Conservation (phyloP, 2,329 filamentous ascomycete species). For the Calonectria leucothoes region DNA sequence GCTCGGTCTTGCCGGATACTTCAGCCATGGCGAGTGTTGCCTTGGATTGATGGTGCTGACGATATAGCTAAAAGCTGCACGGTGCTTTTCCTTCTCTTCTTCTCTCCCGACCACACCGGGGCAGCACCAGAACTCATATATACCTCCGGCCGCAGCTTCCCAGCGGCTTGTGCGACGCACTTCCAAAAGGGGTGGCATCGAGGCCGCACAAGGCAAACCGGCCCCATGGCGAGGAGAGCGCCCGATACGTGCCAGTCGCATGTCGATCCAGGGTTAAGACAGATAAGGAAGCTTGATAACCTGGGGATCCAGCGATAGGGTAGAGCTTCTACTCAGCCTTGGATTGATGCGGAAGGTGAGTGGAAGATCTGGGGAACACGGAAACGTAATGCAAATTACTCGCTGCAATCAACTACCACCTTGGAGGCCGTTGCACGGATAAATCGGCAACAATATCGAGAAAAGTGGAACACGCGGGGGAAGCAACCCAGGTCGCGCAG, state of each 20-base stretch:
- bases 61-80: background rate
- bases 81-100: background rate
- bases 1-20: conserved; percentile 28
- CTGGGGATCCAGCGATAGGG: background rate
- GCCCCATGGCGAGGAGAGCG: background rate
- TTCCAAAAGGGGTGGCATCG: too few species aligned
- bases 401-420: background rate
- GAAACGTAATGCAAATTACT: conserved; percentile 23
- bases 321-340: conserved; percentile 2
- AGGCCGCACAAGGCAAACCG: too few species aligned
- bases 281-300: conserved; percentile 6
- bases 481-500: background rate
- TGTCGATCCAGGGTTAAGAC: background rate
- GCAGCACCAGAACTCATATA: background rate
- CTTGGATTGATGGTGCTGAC: background rate
- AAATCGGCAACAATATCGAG: conserved; percentile 18
- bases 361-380: conserved; percentile 8
- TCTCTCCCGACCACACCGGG: background rate
- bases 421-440: conserved; percentile 23
- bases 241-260: background rate
- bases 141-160: background rate
- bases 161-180: background rate
- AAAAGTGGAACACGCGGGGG: conserved; percentile 21
- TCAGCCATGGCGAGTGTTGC: conserved; percentile 31
- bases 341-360: conserved; percentile 21